These are phyloP conservation scores for Stagonosporopsis rhizophila DNA, from an alignment of 2,329 filamentous ascomycete genomes.

Conservation along the genomic window DNA sequence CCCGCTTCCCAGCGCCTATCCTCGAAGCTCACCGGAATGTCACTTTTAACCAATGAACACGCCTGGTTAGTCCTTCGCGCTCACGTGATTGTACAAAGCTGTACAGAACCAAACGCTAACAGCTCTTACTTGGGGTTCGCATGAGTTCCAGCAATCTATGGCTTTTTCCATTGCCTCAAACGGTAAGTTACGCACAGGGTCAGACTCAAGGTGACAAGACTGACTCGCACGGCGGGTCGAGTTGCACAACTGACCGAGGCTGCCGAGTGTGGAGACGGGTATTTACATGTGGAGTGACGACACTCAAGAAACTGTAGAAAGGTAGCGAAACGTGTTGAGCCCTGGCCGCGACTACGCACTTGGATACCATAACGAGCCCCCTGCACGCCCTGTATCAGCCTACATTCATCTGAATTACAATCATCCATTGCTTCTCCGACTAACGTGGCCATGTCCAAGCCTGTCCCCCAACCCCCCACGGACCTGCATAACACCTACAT, in stretches of 20 bases:
- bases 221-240: background rate
- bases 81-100: conserved; percentile 28
- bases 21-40: background rate
- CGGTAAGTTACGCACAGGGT: conserved; percentile 26
- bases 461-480: conserved; percentile 13
- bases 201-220: background rate
- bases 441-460: background rate
- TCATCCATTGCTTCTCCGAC: background rate
- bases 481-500: conserved; percentile 31
- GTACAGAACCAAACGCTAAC: conserved; percentile 17
- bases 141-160: conserved; percentile 44
- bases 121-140: conserved; percentile 26
- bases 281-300: background rate
- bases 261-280: conserved; percentile 5
- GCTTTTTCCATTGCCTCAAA: conserved; percentile 29
- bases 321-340: too few species aligned
- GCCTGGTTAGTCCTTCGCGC: background rate
- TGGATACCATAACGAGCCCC: background rate
- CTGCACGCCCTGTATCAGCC: background rate
- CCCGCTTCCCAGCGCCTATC: background rate
- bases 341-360: background rate
- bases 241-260: background rate
- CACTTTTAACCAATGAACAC: background rate
- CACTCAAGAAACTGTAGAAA: background rate
- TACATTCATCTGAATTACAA: background rate